Percentiles rank a stretch among this genome's conserved stretches.
Conservation (phyloP, 352 stramenopile species). For the Phytophthora fragariae region DNA sequence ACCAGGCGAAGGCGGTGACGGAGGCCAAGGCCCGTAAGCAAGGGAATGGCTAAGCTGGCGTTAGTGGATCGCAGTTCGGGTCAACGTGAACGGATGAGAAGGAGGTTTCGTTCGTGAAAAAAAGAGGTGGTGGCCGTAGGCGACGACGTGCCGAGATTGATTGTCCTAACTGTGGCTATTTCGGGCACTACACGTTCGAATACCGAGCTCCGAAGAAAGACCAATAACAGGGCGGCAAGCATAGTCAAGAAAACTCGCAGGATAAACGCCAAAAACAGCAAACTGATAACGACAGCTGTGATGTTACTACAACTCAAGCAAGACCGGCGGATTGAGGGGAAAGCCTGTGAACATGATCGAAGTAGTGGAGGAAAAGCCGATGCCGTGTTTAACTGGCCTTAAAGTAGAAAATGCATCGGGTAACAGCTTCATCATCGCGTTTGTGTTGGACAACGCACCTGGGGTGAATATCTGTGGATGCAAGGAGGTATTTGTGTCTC, state of each 20-base stretch:
- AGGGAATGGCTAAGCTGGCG: background rate
- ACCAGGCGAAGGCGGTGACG: background rate
- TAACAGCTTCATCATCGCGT: background rate
- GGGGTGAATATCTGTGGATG: slow-evolving; percentile 21
- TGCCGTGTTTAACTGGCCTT: background rate
- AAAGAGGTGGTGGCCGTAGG: background rate
- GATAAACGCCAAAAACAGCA: background rate
- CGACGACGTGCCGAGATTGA: background rate
- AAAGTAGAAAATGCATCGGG: background rate
- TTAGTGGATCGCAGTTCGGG: background rate
- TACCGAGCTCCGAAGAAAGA: background rate
- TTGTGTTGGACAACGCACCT: slow-evolving; percentile 16
- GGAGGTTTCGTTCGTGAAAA: background rate
- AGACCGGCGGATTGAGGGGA: background rate
- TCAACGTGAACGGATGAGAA: background rate
- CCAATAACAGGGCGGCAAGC: background rate
- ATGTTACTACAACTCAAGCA: slow-evolving; percentile 9
- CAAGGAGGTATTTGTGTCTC: slow-evolving; percentile 8
- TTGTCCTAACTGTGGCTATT: background rate
- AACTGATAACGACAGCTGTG: background rate
- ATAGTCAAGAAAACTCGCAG: background rate
- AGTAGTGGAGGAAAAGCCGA: background rate
- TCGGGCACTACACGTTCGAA: background rate
- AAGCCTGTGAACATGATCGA: slow-evolving; percentile 15
- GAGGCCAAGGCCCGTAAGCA: background rate